phyloP scores from a whole-genome alignment of 2,329 filamentous ascomycete genomes.

The Cylindrodendrum hubeiense region DNA sequence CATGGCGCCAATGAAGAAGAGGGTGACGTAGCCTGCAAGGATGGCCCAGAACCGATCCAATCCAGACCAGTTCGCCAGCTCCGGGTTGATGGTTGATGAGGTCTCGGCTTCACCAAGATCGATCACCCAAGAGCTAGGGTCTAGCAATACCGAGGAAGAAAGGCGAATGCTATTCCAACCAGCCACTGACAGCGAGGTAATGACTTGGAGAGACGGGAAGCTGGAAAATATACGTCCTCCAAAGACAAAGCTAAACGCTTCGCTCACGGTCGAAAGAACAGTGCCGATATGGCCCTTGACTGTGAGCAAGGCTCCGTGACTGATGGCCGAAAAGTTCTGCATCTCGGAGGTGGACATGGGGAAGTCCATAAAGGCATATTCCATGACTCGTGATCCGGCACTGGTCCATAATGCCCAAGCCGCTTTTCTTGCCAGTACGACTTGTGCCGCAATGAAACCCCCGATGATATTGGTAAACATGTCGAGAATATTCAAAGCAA shows the following conservation, averaged over 20 bases:
- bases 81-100: slow-evolving; percentile 61
- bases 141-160: slow-evolving; percentile 49
- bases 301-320: slow-evolving; percentile 75
- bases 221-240: slow-evolving; percentile 54
- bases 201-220: slow-evolving; percentile 23
- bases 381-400: slow-evolving; percentile 61
- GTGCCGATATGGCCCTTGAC: slow-evolving; percentile 67
- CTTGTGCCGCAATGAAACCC: slow-evolving; percentile 44
- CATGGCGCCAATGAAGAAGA: slow-evolving; percentile 79
- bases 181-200: slow-evolving; percentile 23
- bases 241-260: slow-evolving; percentile 57
- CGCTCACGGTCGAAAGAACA: slow-evolving; percentile 55
- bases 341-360: slow-evolving; percentile 72
- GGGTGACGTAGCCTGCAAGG: slow-evolving; percentile 81
- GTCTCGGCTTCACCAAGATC: slow-evolving; percentile 61
- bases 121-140: slow-evolving; percentile 70
- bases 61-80: slow-evolving; percentile 75
- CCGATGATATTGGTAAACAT: slow-evolving; percentile 52
- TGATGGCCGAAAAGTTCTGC: slow-evolving; percentile 81
- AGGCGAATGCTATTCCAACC: slow-evolving; percentile 34
- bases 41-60: slow-evolving; percentile 79
- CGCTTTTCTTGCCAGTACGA: slow-evolving; percentile 51
- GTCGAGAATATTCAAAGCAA: slow-evolving; percentile 54
- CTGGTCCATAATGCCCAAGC: slow-evolving; percentile 58
- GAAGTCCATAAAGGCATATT: slow-evolving; percentile 63